Conservation (phyloP, 2,329 filamentous ascomycete genomes). For the Stemphylium lycopersici region DNA sequence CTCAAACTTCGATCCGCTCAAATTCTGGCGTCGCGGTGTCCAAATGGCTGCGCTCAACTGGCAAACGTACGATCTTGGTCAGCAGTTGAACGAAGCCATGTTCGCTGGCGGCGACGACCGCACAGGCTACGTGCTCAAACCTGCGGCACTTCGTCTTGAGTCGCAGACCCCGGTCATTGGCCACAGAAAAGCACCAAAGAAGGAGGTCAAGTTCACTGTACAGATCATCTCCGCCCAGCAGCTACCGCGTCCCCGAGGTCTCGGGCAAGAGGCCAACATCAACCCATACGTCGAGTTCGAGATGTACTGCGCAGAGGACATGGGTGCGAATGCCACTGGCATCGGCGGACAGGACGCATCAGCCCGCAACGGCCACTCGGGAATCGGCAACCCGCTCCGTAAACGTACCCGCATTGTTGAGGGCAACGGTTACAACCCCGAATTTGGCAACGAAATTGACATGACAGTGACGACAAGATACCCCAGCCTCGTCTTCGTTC, state of each 20-base stretch:
- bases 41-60: constrained; percentile 98
- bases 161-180: constrained; percentile 51
- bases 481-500: constrained; percentile 89
- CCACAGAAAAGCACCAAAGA: constrained; percentile 72
- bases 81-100: constrained; percentile 98
- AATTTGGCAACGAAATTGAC: constrained; percentile 79
- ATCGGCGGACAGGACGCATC: constrained; percentile 71
- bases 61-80: constrained; percentile 95
- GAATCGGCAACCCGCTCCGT: constrained; percentile 74
- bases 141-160: constrained; percentile 72
- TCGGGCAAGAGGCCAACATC: constrained; percentile 75
- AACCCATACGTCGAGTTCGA: constrained; percentile 96
- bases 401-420: constrained; percentile 79
- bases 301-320: constrained; percentile 92
- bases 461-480: constrained; percentile 92
- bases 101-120: constrained; percentile 87
- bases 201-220: constrained; percentile 82
- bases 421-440: constrained; percentile 92
- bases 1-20: constrained; percentile 91
- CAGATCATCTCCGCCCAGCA: constrained; percentile 94
- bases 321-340: constrained; percentile 73
- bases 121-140: constrained; percentile 93
- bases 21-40: constrained; percentile 92
- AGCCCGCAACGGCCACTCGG: constrained; percentile 67
- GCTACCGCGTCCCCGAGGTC: constrained; percentile 78